Conservation (phyloP, 1,139 yeast species). For the Suhomyces guaymorum region DNA sequence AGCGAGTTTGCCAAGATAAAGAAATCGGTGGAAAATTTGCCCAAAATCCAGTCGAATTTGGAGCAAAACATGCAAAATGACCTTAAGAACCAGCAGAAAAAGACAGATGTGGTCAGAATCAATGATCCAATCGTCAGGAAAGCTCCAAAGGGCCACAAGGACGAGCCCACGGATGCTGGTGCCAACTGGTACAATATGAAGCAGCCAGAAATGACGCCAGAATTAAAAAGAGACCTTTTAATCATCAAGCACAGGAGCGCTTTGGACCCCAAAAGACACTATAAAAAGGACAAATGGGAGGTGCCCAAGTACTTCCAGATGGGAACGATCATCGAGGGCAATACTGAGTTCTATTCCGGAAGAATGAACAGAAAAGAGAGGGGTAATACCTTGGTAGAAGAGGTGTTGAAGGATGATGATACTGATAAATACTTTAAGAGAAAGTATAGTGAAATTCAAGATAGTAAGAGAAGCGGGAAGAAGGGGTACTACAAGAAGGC, state of each 20-base stretch:
- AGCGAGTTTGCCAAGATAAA: conserved; percentile 30
- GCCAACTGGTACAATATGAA: conserved; percentile 83
- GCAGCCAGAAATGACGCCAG: conserved; percentile 73
- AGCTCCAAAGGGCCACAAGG: conserved; percentile 18
- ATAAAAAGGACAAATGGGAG: conserved; percentile 82
- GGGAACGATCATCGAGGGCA: conserved; percentile 85
- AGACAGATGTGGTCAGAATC: conserved; percentile 32
- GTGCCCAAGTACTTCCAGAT: conserved; percentile 81
- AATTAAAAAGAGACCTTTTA: conserved; percentile 72
- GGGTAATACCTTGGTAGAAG: conserved; percentile 77
- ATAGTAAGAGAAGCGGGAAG: conserved; percentile 72
- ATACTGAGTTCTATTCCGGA: conserved; percentile 74
- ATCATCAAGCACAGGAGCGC: conserved; percentile 85
- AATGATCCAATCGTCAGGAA: conserved; percentile 51
- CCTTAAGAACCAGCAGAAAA: conserved; percentile 10
- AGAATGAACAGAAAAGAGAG: conserved; percentile 70
- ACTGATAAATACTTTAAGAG: conserved; percentile 79
- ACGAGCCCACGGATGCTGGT: conserved; percentile 42
- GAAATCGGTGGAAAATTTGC: conserved; percentile 32
- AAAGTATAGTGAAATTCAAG: conserved; percentile 79
- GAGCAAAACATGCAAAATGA: conserved; percentile 24
- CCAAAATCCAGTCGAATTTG: conserved; percentile 36
- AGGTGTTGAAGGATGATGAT: conserved; percentile 71
- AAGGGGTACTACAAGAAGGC: conserved; percentile 66
- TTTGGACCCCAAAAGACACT: conserved; percentile 92